Conservation (phyloP, 2,329 filamentous ascomycete genomes). For the Trichoderma sp. region DNA sequence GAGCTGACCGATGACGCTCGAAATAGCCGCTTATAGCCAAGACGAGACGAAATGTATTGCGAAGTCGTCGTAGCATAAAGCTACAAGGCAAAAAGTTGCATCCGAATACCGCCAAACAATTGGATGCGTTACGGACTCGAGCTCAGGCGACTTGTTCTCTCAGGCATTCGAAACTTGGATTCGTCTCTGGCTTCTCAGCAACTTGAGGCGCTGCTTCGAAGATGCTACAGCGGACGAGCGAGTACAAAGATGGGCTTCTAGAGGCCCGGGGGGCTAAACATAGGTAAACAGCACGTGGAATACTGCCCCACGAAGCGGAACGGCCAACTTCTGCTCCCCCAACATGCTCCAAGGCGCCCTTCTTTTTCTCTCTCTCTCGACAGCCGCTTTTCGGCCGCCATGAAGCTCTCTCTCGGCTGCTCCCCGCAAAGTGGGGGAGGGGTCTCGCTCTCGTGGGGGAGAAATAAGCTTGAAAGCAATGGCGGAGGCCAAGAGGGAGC, state of each 20-base stretch:
- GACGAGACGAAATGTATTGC: neutral
- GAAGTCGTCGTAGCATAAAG: neutral
- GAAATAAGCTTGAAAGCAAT: neutral
- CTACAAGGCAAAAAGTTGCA: neutral
- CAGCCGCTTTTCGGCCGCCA: conserved; percentile 22
- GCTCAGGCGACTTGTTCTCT: neutral
- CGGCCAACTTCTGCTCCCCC: conserved; percentile 13
- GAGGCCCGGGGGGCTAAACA: neutral
- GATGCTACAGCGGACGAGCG: neutral
- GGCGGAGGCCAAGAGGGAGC: neutral
- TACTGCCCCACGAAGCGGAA: neutral
- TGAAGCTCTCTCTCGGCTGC: conserved; percentile 32
- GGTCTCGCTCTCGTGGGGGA: conserved; percentile 21
- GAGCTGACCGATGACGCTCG: neutral
- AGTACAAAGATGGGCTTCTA: neutral
- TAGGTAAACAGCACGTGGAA: neutral
- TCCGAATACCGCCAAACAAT: neutral
- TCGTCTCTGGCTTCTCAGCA: neutral
- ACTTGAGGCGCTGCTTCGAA: neutral
- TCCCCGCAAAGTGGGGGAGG: conserved; percentile 31
- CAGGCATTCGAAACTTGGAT: neutral
- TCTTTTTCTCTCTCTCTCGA: neutral
- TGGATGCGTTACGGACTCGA: neutral
- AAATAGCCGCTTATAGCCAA: neutral
- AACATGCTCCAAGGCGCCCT: neutral